These are phyloP conservation scores for Heterococcus sp. DNA, from an alignment of 108 stramenopile genomes.

Conservation along the genomic window DNA sequence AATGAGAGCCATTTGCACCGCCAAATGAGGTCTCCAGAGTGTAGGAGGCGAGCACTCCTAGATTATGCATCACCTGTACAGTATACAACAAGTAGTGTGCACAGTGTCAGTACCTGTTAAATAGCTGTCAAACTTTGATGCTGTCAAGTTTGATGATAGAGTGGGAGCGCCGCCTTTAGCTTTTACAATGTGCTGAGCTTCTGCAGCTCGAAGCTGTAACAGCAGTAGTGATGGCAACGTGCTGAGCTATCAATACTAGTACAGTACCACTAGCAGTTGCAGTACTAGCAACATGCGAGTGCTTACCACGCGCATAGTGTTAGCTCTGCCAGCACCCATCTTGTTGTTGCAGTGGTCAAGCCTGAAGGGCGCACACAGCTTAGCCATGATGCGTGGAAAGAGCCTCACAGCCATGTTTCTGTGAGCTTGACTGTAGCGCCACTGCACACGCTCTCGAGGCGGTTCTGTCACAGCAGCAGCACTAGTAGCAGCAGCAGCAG, in stretches of 20 bases:
- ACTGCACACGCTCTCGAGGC: too few relatives aligned
- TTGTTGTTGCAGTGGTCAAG: conserved; percentile 6
- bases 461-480: neutral
- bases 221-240: neutral
- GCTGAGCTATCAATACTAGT: neutral
- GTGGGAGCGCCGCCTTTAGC: neutral
- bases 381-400: conserved; percentile 2
- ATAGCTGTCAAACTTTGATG: neutral
- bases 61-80: neutral
- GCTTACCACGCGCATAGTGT: conserved; percentile 8
- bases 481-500: conserved; percentile 1
- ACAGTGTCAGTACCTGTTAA: neutral
- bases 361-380: neutral
- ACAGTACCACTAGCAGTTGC: neutral
- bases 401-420: neutral
- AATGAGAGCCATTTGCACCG: neutral
- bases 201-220: neutral
- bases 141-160: neutral
- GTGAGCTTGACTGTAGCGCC: neutral
- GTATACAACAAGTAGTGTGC: neutral
- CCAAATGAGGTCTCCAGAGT: conserved; percentile 3
- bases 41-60: neutral
- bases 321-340: neutral
- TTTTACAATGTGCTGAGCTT: neutral
- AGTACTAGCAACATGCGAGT: neutral